Conservation (phyloP, 345 rosid species). For the Salix caprea region DNA sequence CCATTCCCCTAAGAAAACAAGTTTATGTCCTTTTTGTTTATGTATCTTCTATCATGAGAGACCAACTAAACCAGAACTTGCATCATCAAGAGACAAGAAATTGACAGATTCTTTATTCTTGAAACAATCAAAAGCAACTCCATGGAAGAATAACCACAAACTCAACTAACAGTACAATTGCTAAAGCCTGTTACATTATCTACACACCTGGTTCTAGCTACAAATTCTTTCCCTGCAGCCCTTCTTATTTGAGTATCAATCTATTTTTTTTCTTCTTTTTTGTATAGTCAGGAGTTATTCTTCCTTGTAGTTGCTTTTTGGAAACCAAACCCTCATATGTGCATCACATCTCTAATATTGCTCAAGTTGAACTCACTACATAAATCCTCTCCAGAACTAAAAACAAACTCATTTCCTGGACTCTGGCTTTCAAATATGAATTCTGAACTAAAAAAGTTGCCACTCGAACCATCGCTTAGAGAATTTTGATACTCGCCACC, state of each 20-base stretch:
- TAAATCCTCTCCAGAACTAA: slow-evolving; percentile 31
- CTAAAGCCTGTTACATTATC: background rate
- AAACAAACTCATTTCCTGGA: slow-evolving; percentile 42
- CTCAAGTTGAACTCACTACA: slow-evolving; percentile 39
- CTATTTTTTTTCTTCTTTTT: background rate
- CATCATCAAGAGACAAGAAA: background rate
- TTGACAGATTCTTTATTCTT: background rate
- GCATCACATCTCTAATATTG: slow-evolving; percentile 32
- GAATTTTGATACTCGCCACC: slow-evolving; percentile 26
- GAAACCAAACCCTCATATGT: slow-evolving; percentile 27
- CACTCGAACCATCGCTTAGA: slow-evolving; percentile 21
- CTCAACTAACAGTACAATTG: background rate
- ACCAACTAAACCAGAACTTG: too few species aligned
- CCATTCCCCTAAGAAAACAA: too few species aligned
- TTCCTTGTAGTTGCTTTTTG: slow-evolving; percentile 6
- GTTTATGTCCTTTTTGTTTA: too few species aligned
- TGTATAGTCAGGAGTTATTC: slow-evolving; percentile 26
- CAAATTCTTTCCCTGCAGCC: background rate
- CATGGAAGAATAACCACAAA: slow-evolving; percentile 23
- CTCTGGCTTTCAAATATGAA: slow-evolving; percentile 48
- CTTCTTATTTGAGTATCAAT: background rate
- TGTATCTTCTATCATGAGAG: too few species aligned
- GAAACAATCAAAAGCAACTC: background rate
- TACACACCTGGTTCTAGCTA: background rate
- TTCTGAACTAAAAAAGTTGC: slow-evolving; percentile 39